Evolutionary conservation across 2,329 filamentous ascomycete species (phyloP).

Genomic region (Aureobasidium leucospermi): DNA sequence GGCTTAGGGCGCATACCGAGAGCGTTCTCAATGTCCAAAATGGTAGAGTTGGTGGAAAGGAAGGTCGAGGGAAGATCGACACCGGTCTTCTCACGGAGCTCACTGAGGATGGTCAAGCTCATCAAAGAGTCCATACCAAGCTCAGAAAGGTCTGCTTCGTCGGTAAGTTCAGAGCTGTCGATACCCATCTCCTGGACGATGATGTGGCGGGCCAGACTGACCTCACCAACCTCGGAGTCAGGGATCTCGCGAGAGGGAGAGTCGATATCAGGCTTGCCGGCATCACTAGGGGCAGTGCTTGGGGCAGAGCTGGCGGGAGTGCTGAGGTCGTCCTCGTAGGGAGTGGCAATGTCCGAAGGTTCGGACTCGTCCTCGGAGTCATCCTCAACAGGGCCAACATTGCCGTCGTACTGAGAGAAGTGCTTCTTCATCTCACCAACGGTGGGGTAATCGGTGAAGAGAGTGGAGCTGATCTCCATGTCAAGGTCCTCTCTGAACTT

Average conservation of each 20-base stretch:
- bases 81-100: conserved; percentile 44
- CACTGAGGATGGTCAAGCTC: conserved; percentile 44
- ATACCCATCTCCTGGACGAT: conserved; percentile 56
- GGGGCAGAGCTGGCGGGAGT: conserved; percentile 44
- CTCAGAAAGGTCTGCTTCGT: conserved; percentile 54
- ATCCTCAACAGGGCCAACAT: conserved; percentile 30
- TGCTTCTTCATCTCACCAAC: conserved; percentile 55
- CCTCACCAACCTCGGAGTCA: conserved; percentile 30
- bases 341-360: conserved; percentile 35
- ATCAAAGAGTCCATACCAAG: conserved; percentile 49
- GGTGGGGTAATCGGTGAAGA: conserved; percentile 54
- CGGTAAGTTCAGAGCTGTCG: conserved; percentile 49
- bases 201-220: conserved; percentile 42
- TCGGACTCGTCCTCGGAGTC: conserved; percentile 35
- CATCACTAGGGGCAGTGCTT: conserved; percentile 33
- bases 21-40: conserved; percentile 58
- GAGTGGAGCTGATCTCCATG: conserved; percentile 50
- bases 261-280: conserved; percentile 33
- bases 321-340: conserved; percentile 34
- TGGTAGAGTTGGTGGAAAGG: conserved; percentile 53
- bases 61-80: conserved; percentile 47
- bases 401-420: conserved; percentile 43
- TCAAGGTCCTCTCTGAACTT: conserved; percentile 56
- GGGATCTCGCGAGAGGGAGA: conserved; percentile 27
- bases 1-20: conserved; percentile 49